These are phyloP conservation scores for Malus hybrid DNA, from an alignment of 331 rosid genomes.

Conservation along the genomic window DNA sequence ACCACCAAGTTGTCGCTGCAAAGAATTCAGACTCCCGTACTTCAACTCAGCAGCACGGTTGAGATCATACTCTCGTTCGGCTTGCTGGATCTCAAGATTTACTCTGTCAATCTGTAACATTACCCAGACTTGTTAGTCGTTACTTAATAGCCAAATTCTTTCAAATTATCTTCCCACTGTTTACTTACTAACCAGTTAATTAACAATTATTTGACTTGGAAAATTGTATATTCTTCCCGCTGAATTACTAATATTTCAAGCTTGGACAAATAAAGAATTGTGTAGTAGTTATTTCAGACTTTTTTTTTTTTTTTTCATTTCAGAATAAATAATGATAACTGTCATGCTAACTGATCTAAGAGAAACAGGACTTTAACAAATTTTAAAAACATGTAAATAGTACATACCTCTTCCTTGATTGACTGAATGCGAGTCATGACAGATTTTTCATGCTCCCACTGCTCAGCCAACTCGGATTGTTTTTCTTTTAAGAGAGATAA, in stretches of 20 bases:
- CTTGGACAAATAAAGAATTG: too few relatives aligned
- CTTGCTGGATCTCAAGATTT: conserved; percentile 92
- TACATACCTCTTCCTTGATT: conserved; percentile 83
- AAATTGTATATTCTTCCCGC: too few relatives aligned
- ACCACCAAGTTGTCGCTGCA: conserved; percentile 70
- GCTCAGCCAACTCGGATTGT: conserved; percentile 64
- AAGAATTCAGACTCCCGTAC: conserved; percentile 90
- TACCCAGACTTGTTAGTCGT: background rate
- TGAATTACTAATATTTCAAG: too few relatives aligned
- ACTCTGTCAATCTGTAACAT: conserved; percentile 79
- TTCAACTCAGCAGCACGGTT: conserved; percentile 95
- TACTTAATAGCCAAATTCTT: background rate
- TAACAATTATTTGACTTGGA: background rate
- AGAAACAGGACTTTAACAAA: background rate
- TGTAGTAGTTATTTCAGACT: too few relatives aligned
- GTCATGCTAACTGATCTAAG: background rate
- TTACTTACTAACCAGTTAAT: background rate
- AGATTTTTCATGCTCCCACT: conserved; percentile 98
- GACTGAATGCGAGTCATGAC: conserved; percentile 96
- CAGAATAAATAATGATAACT: background rate
- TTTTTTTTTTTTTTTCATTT: background rate
- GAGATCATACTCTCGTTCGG: conserved; percentile 94
- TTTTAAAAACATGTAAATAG: background rate
- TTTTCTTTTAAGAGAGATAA: conserved; percentile 77
- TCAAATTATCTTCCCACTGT: background rate